Conservation (phyloP, 1,284 basidiomycete species). For the Cryptococcus sp. region DNA sequence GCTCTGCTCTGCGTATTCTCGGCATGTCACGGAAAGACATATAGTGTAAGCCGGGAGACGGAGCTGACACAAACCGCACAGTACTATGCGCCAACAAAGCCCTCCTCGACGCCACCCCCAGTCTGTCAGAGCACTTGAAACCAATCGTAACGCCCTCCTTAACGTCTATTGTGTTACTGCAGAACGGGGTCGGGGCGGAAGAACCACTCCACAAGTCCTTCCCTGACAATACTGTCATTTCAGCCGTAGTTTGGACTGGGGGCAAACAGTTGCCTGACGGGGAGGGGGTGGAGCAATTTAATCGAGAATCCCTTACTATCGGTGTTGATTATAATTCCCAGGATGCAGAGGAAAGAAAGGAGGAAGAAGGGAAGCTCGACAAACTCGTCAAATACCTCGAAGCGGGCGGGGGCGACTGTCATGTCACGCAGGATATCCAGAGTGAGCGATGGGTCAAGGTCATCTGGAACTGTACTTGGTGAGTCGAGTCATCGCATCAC, state of each 20-base stretch:
- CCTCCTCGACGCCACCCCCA: conserved; percentile 47
- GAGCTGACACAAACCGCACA: conserved; percentile 2
- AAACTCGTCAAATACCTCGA: conserved; percentile 44
- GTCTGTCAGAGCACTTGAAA: conserved; percentile 44
- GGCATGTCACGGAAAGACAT: neutral
- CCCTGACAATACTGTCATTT: conserved; percentile 54
- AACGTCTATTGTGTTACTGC: conserved; percentile 56
- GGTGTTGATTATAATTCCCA: conserved; percentile 47
- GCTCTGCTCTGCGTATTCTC: neutral
- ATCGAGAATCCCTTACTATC: conserved; percentile 50
- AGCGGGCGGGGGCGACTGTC: conserved; percentile 49
- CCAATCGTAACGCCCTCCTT: conserved; percentile 37
- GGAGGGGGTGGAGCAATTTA: conserved; percentile 47
- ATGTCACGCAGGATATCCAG: conserved; percentile 55
- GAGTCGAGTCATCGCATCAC: conserved; percentile 5
- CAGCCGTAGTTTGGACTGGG: conserved; percentile 56
- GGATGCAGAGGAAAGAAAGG: conserved; percentile 21
- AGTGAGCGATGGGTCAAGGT: conserved; percentile 57
- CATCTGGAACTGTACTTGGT: conserved; percentile 45
- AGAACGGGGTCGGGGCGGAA: conserved; percentile 59
- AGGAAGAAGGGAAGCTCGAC: conserved; percentile 42
- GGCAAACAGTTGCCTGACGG: conserved; percentile 41
- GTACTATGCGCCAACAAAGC: conserved; percentile 54
- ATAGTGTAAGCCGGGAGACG: neutral
- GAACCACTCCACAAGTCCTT: conserved; percentile 53